phyloP scores from a whole-genome alignment of 1,284 basidiomycete species.

The Leccinum variabile region DNA sequence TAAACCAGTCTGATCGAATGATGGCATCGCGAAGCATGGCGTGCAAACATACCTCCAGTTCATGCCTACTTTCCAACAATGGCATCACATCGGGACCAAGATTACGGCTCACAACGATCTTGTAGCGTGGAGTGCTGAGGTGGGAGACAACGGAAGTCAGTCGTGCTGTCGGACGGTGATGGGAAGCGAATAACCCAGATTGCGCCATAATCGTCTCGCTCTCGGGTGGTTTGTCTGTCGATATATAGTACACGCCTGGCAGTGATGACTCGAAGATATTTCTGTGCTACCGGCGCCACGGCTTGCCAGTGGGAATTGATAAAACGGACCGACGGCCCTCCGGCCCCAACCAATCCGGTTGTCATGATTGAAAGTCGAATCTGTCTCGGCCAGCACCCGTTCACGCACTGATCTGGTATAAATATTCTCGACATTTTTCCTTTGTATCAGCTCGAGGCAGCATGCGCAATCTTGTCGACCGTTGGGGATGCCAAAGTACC shows the following conservation, averaged over 20 bases:
- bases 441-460: not conserved
- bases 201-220: constrained; percentile 27
- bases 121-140: constrained; percentile 38
- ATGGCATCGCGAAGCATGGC: not conserved
- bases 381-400: not conserved
- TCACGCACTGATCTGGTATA: not conserved
- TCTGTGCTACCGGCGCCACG: not conserved
- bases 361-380: not conserved
- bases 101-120: constrained; percentile 67
- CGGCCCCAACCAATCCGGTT: not conserved
- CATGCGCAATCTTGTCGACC: not conserved
- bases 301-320: not conserved
- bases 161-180: constrained; percentile 20
- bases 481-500: not conserved
- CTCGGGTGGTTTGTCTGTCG: not conserved
- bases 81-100: constrained; percentile 74
- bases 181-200: constrained; percentile 29
- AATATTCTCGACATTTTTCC: not conserved
- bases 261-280: not conserved
- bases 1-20: not conserved
- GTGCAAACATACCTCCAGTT: constrained; percentile 51
- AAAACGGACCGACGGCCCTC: not conserved
- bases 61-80: constrained; percentile 49
- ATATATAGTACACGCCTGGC: not conserved
- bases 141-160: constrained; percentile 40